Evolutionary conservation across 352 stramenopile species (phyloP).

Genomic region (Phytophthora quininea): DNA sequence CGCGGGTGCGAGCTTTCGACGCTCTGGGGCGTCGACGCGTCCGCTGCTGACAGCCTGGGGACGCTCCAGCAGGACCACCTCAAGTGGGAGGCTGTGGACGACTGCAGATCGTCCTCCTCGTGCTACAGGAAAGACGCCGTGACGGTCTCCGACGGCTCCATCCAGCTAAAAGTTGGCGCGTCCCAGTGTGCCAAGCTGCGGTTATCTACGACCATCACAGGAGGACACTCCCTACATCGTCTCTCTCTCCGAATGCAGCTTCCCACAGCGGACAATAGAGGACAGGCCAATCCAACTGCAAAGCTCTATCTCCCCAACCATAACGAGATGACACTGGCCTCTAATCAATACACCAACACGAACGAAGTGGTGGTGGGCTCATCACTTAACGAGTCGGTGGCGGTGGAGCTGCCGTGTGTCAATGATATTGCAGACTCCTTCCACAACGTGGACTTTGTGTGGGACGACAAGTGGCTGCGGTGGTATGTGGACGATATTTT

Average conservation of each 20-base stretch:
- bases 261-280: constrained; percentile 28
- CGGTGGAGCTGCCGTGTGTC: constrained; percentile 46
- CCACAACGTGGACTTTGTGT: constrained; percentile 47
- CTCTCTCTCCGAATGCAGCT: constrained; percentile 28
- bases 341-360: constrained; percentile 10
- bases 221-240: constrained; percentile 18
- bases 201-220: constrained; percentile 16
- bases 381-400: constrained; percentile 38
- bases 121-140: constrained; percentile 23
- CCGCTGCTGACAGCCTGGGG: constrained; percentile 10
- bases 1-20: constrained; percentile 36
- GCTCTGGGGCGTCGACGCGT: constrained; percentile 37
- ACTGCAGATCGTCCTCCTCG: constrained; percentile 15
- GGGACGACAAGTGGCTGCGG: constrained; percentile 58
- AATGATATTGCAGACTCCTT: constrained; percentile 39
- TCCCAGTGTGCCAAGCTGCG: constrained; percentile 6
- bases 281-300: constrained; percentile 25
- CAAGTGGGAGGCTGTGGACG: constrained; percentile 19
- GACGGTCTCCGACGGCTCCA: constrained; percentile 10
- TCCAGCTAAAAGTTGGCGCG: constrained; percentile 18
- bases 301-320: constrained; percentile 28
- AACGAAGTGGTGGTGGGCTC: constrained; percentile 36
- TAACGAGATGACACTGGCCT: constrained; percentile 33
- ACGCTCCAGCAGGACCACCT: constrained; percentile 24
- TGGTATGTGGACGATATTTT: constrained; percentile 63